Conservation (phyloP, 1,139 yeast species). For the Candida albicans region DNA sequence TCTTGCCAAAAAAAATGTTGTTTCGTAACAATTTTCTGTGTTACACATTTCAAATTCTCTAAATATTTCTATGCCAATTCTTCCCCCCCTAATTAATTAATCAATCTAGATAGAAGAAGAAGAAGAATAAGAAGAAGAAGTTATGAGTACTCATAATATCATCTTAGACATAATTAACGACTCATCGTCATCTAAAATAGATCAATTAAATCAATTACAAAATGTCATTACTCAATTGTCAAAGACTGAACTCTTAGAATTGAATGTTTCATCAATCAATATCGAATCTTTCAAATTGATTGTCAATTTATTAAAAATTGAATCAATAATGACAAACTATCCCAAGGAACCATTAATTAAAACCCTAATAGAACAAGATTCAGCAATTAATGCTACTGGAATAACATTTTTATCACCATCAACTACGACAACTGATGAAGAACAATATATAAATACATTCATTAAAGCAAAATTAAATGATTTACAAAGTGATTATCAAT, state of each 20-base stretch:
- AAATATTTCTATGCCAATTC: too few species aligned
- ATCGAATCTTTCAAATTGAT: neutral
- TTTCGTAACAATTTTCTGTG: too few species aligned
- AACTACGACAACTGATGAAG: neutral
- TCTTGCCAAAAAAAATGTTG: too few species aligned
- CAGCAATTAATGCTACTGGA: neutral
- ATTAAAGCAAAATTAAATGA: conserved; percentile 19
- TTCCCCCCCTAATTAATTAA: too few species aligned
- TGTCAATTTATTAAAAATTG: conserved; percentile 5
- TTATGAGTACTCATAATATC: too few species aligned
- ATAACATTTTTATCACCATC: too few species aligned
- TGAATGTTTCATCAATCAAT: neutral
- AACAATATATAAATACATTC: conserved; percentile 4
- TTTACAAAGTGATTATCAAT: conserved; percentile 33
- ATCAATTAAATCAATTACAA: neutral
- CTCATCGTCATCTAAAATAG: neutral
- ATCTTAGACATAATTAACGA: neutral
- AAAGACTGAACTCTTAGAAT: neutral
- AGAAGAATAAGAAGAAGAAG: too few species aligned
- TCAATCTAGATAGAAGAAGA: too few species aligned
- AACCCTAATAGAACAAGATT: neutral
- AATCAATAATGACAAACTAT: conserved; percentile 5
- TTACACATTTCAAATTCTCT: too few species aligned
- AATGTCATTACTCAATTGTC: neutral
- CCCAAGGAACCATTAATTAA: conserved; percentile 4